Conservation (phyloP, 371 early-diverging fungal species). For the Mucor irregularis region DNA sequence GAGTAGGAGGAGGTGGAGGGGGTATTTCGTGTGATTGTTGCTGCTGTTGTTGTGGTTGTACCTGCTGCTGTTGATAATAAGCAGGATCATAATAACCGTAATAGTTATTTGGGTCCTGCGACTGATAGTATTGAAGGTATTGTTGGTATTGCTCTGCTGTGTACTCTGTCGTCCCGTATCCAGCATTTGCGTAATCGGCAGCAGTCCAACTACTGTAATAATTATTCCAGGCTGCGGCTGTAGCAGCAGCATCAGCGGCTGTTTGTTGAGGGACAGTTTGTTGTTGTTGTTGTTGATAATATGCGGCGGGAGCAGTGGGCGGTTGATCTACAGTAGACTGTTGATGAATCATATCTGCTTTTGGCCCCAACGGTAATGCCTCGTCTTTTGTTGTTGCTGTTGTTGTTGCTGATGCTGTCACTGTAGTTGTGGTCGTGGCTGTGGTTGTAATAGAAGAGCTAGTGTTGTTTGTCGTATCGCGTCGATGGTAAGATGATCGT, state of each 20-base stretch:
- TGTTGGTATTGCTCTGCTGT: constrained; percentile 30
- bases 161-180: constrained; percentile 6
- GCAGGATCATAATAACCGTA: constrained; percentile 18
- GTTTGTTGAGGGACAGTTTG: constrained; percentile 5
- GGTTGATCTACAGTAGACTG: constrained; percentile 11
- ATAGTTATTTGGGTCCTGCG: constrained; percentile 16
- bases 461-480: no score
- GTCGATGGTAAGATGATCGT: constrained; percentile 9
- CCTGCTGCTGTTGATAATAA: constrained; percentile 20
- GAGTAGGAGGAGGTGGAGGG: constrained; percentile 1
- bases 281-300: constrained; percentile 18
- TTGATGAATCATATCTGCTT: neutral
- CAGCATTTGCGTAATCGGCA: constrained; percentile 14
- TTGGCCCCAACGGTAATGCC: constrained; percentile 16
- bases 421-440: no score
- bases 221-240: constrained; percentile 18
- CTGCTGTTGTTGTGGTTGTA: constrained; percentile 5
- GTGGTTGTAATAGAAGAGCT: no score
- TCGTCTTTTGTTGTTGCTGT: neutral
- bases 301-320: constrained; percentile 26
- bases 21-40: constrained; percentile 13
- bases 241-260: constrained; percentile 2
- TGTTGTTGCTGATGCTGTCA: no score
- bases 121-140: constrained; percentile 31
- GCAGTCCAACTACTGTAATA: constrained; percentile 25